Evolutionary conservation across 345 rosid genomes (phyloP).

Genomic region (Populus tremula): DNA sequence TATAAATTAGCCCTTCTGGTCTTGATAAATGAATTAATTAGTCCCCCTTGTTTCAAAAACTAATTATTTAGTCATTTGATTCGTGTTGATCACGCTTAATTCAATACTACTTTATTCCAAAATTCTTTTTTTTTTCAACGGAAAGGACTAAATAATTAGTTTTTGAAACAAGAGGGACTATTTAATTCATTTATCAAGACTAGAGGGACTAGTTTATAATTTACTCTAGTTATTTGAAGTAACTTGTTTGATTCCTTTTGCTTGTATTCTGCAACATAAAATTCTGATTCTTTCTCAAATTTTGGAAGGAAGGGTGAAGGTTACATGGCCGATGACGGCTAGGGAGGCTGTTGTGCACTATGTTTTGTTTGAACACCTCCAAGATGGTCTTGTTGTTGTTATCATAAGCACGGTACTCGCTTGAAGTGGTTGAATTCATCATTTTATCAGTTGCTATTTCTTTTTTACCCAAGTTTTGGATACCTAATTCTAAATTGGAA

Average conservation of each 20-base stretch:
- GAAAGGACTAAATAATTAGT: too few relatives aligned
- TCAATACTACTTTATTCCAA: too few relatives aligned
- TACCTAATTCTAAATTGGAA: background rate
- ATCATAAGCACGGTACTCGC: constrained; percentile 64
- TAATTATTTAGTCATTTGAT: too few relatives aligned
- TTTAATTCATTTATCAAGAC: too few relatives aligned
- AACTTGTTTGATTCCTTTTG: constrained; percentile 3
- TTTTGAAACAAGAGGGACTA: too few relatives aligned
- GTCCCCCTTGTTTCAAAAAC: too few relatives aligned
- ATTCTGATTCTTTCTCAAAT: constrained; percentile 37
- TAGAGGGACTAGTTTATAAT: too few relatives aligned
- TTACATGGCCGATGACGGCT: constrained; percentile 79
- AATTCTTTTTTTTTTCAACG: too few relatives aligned
- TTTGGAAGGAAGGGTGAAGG: constrained; percentile 88
- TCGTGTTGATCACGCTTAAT: too few relatives aligned
- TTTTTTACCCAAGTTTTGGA: constrained; percentile 3
- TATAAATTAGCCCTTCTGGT: too few relatives aligned
- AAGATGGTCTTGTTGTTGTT: constrained; percentile 65
- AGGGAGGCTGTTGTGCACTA: constrained; percentile 80
- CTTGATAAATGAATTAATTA: too few relatives aligned
- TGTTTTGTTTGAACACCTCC: constrained; percentile 59
- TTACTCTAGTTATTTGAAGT: background rate
- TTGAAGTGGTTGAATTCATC: constrained; percentile 8
- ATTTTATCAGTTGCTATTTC: constrained; percentile 5
- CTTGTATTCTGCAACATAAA: constrained; percentile 14